Percentiles rank a stretch among this genome's conserved stretches.
phyloP scores from a whole-genome alignment of 2,329 filamentous ascomycete species.

The Xylariaceae sp. region DNA sequence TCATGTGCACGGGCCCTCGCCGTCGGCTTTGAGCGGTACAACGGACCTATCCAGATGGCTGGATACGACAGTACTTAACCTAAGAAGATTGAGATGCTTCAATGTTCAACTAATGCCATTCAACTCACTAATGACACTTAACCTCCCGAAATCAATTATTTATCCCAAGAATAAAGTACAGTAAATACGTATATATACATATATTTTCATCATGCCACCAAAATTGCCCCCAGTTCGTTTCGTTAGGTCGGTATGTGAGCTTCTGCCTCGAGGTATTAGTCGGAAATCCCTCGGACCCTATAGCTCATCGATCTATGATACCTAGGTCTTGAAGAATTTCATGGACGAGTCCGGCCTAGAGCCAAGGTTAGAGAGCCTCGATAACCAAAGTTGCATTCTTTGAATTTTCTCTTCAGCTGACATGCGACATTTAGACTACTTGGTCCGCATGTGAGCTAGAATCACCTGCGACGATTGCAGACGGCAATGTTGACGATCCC shows the following conservation, averaged over 20 bases:
- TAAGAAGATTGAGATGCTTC: too few relatives aligned
- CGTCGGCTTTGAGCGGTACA: neutral
- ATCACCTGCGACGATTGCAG: neutral
- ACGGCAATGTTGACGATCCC: neutral
- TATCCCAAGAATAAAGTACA: too few relatives aligned
- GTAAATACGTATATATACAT: too few relatives aligned
- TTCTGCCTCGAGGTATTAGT: neutral
- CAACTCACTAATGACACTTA: too few relatives aligned
- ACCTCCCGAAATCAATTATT: too few relatives aligned
- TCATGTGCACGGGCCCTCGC: slow-evolving; percentile 13
- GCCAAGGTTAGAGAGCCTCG: slow-evolving; percentile 65
- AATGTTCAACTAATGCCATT: too few relatives aligned
- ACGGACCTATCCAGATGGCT: neutral
- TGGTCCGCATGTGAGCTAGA: slow-evolving; percentile 43
- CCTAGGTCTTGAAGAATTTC: slow-evolving; percentile 90
- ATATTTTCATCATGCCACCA: slow-evolving; percentile 24
- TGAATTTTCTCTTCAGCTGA: neutral
- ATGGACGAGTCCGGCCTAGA: slow-evolving; percentile 84
- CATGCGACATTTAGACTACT: slow-evolving; percentile 39
- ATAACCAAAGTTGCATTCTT: neutral
- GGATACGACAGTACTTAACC: neutral
- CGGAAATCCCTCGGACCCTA: too few relatives aligned
- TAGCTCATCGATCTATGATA: neutral
- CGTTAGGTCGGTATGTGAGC: slow-evolving; percentile 61
- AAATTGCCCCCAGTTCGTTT: slow-evolving; percentile 61